Conservation (phyloP, 768 basidiomycete species). For the Chlorophyllum brunneum region DNA sequence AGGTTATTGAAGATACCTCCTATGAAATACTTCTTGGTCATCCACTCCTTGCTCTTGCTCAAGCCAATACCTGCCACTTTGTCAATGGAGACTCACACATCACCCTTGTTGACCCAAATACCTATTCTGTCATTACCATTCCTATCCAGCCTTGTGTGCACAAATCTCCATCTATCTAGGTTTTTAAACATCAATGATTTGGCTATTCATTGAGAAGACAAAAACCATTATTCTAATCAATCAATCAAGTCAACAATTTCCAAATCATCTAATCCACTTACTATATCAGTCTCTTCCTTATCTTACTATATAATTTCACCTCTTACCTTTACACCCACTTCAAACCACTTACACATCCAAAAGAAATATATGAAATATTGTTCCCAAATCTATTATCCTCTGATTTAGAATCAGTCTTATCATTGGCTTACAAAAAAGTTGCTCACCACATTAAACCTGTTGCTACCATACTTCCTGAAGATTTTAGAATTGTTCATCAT, state of each 20-base stretch:
- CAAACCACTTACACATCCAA: not conserved
- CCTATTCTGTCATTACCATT: constrained; percentile 8
- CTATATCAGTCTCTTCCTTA: not conserved
- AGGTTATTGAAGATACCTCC: constrained; percentile 18
- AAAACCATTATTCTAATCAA: not conserved
- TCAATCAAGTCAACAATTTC: too few relatives aligned
- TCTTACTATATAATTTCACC: not conserved
- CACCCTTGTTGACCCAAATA: constrained; percentile 16
- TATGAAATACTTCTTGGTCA: too few relatives aligned
- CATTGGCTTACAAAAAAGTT: not conserved
- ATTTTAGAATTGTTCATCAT: constrained; percentile 23
- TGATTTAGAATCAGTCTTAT: too few relatives aligned
- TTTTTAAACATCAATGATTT: not conserved
- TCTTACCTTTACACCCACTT: not conserved
- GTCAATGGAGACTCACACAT: constrained; percentile 2
- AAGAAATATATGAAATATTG: not conserved
- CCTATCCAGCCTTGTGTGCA: not conserved
- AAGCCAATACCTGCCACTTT: constrained; percentile 7
- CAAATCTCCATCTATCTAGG: too few relatives aligned
- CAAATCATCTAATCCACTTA: too few relatives aligned
- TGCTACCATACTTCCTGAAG: constrained; percentile 21
- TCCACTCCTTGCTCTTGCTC: constrained; percentile 15
- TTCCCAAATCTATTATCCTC: not conserved
- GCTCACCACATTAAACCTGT: not conserved
- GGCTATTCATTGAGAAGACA: not conserved